These are phyloP conservation scores for Colletotrichum sp. DNA, from an alignment of 2,329 filamentous ascomycete genomes.

Conservation along the genomic window DNA sequence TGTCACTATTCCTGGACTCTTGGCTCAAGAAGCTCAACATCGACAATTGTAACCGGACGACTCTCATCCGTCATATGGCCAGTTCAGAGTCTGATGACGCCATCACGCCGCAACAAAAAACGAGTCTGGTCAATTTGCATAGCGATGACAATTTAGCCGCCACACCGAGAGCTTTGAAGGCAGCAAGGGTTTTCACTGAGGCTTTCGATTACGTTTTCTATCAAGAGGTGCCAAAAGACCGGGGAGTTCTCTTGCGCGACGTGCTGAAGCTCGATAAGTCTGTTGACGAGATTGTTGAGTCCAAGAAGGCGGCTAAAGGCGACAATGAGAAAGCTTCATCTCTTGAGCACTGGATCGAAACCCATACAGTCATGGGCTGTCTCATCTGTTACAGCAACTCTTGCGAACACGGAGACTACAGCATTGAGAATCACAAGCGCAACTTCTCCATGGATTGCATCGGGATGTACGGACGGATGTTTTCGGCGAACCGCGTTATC, in stretches of 20 bases:
- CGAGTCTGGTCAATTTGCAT: conserved; percentile 53
- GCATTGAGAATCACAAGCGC: conserved; percentile 54
- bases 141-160: conserved; percentile 41
- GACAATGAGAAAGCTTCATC: conserved; percentile 34
- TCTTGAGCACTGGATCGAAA: conserved; percentile 46
- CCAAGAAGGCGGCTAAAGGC: conserved; percentile 55
- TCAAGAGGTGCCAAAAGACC: conserved; percentile 31
- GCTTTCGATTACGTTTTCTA: conserved; percentile 63
- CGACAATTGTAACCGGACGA: conserved; percentile 55
- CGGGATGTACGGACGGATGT: conserved; percentile 21
- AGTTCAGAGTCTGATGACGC: conserved; percentile 49
- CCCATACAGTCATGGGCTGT: conserved; percentile 61
- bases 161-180: conserved; percentile 43
- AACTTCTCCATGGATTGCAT: conserved; percentile 55
- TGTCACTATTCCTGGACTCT: conserved; percentile 57
- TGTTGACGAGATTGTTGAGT: conserved; percentile 58
- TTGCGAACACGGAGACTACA: conserved; percentile 66
- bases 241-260: conserved; percentile 53
- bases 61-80: conserved; percentile 59
- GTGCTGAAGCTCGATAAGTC: conserved; percentile 59
- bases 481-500: conserved; percentile 13
- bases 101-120: conserved; percentile 61
- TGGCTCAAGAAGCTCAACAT: conserved; percentile 58
- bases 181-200: conserved; percentile 57
- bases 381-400: conserved; percentile 65